A percentile compares a stretch with the other conserved stretches of the same genome.
Evolutionary conservation across 768 basidiomycete genomes (phyloP).

Genomic region (Clathrus columnatus): DNA sequence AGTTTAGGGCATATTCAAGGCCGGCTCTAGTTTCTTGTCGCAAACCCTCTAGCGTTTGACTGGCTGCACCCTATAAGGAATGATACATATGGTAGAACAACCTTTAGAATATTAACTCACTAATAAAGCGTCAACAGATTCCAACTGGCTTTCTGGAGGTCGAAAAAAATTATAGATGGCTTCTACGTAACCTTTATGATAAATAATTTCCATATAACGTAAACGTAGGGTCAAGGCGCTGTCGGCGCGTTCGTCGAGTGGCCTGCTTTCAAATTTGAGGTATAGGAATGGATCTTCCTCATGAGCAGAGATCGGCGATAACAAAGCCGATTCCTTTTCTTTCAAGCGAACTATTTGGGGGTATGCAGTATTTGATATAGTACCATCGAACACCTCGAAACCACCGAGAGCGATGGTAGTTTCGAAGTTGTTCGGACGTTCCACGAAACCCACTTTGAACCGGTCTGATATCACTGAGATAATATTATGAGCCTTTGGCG

Average conservation of each 20-base stretch:
- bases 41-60: conserved; percentile 86
- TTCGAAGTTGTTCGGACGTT: conserved; percentile 83
- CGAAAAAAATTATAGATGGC: conserved; percentile 86
- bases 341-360: conserved; percentile 87
- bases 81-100: conserved; percentile 1
- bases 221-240: conserved; percentile 81
- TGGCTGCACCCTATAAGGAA: conserved; percentile 65
- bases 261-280: conserved; percentile 86
- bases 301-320: conserved; percentile 7
- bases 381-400: conserved; percentile 88
- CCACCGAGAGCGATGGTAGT: conserved; percentile 76
- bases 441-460: conserved; percentile 75
- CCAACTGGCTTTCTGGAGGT: conserved; percentile 88
- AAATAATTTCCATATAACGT: conserved; percentile 95
- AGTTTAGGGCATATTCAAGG: conserved; percentile 85
- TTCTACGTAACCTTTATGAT: conserved; percentile 90
- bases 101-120: conserved; percentile 32
- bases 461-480: conserved; percentile 81
- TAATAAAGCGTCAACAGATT: conserved; percentile 89
- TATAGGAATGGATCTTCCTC: conserved; percentile 68
- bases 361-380: conserved; percentile 67
- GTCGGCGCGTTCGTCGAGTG: conserved; percentile 86
- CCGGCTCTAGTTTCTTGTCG: conserved; percentile 92
- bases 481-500: conserved; percentile 66
- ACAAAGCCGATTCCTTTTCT: conserved; percentile 22